Percentiles rank a stretch among this genome's conserved stretches.
phyloP scores from a whole-genome alignment of 1,139 yeast genomes.

The Scheffersomyces segobiensis region DNA sequence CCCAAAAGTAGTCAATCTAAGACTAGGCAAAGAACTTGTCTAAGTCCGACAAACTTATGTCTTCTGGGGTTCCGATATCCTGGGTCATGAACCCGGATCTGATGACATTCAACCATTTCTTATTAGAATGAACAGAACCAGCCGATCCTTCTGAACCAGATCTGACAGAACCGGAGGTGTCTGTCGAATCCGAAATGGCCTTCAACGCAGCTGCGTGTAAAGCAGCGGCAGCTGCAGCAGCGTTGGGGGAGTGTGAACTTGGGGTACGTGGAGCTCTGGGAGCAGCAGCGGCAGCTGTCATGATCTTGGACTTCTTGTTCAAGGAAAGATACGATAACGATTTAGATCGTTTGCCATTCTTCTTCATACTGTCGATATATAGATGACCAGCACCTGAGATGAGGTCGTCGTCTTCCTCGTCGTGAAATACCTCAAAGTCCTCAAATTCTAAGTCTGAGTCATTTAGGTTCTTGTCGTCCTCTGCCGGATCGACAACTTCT shows the following conservation, averaged over 20 bases:
- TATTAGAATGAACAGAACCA: conserved; percentile 30
- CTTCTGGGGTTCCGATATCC: conserved; percentile 78
- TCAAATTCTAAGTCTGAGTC: conserved; percentile 39
- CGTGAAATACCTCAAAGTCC: conserved; percentile 48
- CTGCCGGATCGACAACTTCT: conserved; percentile 11
- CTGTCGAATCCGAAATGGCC: conserved; percentile 41
- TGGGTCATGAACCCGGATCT: conserved; percentile 73
- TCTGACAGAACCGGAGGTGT: conserved; percentile 17
- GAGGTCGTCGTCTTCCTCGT: conserved; percentile 28
- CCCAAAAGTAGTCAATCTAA: not conserved
- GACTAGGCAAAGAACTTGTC: conserved; percentile 53
- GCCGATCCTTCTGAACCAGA: conserved; percentile 2
- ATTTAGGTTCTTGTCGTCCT: conserved; percentile 5
- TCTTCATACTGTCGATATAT: conserved; percentile 29
- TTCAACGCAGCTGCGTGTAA: conserved; percentile 70
- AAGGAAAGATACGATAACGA: conserved; percentile 56
- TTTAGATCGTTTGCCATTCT: conserved; percentile 59
- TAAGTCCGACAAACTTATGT: conserved; percentile 68
- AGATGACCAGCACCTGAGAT: conserved; percentile 15
- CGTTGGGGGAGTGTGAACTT: conserved; percentile 56
- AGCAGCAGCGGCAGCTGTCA: conserved; percentile 84
- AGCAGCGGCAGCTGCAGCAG: conserved; percentile 75
- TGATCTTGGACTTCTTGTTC: conserved; percentile 50
- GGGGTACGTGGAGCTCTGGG: conserved; percentile 71
- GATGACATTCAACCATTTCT: conserved; percentile 69